phyloP scores from a whole-genome alignment of 2,329 filamentous ascomycete species.

The Paraphaeosphaeria minitans region DNA sequence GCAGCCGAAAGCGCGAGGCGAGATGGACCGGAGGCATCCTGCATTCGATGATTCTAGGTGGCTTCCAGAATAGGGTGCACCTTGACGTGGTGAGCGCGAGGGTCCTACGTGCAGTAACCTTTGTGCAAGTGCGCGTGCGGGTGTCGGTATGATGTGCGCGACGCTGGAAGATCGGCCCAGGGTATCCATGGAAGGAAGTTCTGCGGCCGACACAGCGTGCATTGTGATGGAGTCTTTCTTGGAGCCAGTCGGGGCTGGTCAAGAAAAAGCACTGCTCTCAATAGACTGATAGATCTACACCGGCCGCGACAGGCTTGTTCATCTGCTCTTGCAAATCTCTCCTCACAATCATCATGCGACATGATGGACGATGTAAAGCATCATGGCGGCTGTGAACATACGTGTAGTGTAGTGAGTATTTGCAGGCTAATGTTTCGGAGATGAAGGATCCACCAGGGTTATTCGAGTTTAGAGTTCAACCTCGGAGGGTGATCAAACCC shows the following conservation, averaged over 20 bases:
- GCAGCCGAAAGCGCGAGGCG: slow-evolving; percentile 1
- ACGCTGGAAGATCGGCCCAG: background rate
- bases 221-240: background rate
- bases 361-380: background rate
- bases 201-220: background rate
- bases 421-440: slow-evolving; percentile 5
- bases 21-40: slow-evolving; percentile 14
- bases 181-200: background rate
- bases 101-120: background rate
- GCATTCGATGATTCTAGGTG: background rate
- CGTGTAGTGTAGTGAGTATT: background rate
- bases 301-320: background rate
- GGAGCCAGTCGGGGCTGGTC: background rate
- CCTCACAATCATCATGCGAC: background rate
- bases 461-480: background rate
- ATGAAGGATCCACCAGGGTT: slow-evolving; percentile 2
- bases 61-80: background rate
- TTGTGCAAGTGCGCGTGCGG: background rate
- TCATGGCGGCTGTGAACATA: background rate
- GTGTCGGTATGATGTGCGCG: background rate
- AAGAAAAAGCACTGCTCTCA: background rate
- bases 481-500: slow-evolving; percentile 2
- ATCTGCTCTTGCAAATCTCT: background rate
- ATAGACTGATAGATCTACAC: slow-evolving; percentile 9
- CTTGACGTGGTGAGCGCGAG: background rate